Evolutionary conservation across 2,329 filamentous ascomycete genomes (phyloP), one percentile per base, ranked within the genome.

Genomic region (Fusarium pseudoanthophilum): DNA sequence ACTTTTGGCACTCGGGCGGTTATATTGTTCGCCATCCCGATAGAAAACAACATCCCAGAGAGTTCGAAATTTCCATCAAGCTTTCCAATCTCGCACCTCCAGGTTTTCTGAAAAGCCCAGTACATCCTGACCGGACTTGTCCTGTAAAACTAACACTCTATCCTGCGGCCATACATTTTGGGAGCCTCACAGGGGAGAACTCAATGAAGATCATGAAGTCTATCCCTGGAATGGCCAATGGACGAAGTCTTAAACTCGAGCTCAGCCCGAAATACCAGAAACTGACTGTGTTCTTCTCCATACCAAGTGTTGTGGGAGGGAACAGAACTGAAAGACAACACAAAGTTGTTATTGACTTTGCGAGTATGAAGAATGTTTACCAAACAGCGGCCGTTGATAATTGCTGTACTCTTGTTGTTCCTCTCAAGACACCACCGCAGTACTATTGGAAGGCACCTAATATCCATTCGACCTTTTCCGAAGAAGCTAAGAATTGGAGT

Each of bases 131-230:
- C 8, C 71, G 75, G 11, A 53, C 42, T 11, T 82, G 83, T 48
- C 80, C 81, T 3, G 67, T 78, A 28, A 78, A 77, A 26, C 80
- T 88, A 79, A 83, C 78, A 21, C 71, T 90, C 4, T 76, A 79
- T 4, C 83, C 87, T 6, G 75, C 78, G 3, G 83, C 82, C 1
- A 76, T 95, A 4, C 86, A 90, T 24, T 92, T 95, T 73, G 92
- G 93, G 0, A 83, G 90, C 45, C 85, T 90, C 81, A 75, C 86
- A 4, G 81, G 85, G 2, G 85, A 88, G 9, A 83, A 81, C 6
- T 83, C 84, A 0, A 90, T 95, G 85, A 87, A 91, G 78, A 80
- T 85, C 14, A 88, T 93, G 85, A 87, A 87, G 59, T 73, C 75
- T 2, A 39, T 81, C n/a, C 40, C 45, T 8, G 30, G 63, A 5